A percentile compares a stretch with the other conserved stretches of the same genome.
phyloP scores from a whole-genome alignment of 2,329 filamentous ascomycete species.

The Setomelanomma holmii region DNA sequence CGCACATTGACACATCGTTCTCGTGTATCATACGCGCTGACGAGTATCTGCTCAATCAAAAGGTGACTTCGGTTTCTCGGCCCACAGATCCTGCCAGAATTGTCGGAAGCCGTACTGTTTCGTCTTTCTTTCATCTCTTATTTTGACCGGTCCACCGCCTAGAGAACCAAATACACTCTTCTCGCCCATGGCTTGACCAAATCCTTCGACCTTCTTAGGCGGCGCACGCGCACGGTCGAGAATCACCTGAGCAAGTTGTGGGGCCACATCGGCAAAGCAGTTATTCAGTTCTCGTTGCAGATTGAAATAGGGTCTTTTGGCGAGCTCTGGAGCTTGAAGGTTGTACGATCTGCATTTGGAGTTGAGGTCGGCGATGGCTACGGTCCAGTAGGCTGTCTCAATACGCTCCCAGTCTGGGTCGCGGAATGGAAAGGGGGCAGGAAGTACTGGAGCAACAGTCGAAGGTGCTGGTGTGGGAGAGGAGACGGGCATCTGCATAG shows the following conservation, averaged over 20 bases:
- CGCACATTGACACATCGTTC: too few species aligned
- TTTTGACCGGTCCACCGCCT: constrained; percentile 59
- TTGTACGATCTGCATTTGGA: constrained; percentile 86
- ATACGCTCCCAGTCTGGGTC: constrained; percentile 77
- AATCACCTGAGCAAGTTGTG: constrained; percentile 75
- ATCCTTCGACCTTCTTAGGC: constrained; percentile 43
- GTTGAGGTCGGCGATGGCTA: constrained; percentile 82
- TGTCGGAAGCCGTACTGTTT: constrained; percentile 83
- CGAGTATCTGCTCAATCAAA: too few species aligned
- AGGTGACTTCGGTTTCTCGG: constrained; percentile 8
- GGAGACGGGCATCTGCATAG: constrained; percentile 17
- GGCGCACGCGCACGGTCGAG: constrained; percentile 67
- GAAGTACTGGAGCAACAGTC: constrained; percentile 42
- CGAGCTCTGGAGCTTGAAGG: constrained; percentile 88
- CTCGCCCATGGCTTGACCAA: constrained; percentile 48
- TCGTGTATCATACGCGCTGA: too few species aligned
- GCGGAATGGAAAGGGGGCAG: constrained; percentile 68
- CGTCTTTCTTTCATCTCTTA: constrained; percentile 76
- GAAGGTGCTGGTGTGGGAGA: neutral
- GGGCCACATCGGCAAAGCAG: constrained; percentile 88
- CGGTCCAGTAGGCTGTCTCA: constrained; percentile 76
- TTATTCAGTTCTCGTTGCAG: constrained; percentile 80
- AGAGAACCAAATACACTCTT: constrained; percentile 70
- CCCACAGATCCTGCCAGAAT: constrained; percentile 85
- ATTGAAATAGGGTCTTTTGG: constrained; percentile 90